phyloP scores from a whole-genome alignment of 441 rosid species.

The Geranium incanum region DNA sequence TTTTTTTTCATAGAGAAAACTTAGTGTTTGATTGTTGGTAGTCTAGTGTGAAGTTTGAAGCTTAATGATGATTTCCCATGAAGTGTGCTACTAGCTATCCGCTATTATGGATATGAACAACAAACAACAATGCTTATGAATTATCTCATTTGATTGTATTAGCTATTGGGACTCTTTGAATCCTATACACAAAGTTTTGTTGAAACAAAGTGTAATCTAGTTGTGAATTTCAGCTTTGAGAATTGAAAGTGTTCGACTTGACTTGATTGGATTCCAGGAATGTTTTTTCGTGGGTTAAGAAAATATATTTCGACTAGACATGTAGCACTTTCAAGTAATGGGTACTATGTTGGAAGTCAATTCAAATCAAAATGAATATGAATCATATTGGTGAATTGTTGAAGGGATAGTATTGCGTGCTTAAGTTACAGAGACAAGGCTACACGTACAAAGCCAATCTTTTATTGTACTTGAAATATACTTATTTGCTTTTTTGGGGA shows the following conservation, averaged over 20 bases:
- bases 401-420: not conserved
- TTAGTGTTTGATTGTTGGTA: no score
- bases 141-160: no score
- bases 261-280: not conserved
- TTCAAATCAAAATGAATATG: not conserved
- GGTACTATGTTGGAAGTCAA: not conserved
- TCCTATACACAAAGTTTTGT: not conserved
- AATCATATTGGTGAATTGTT: not conserved
- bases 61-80: no score
- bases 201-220: not conserved
- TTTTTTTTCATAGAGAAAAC: no score
- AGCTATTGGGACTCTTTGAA: no score
- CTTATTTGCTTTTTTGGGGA: conserved; percentile 1
- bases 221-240: not conserved
- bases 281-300: not conserved
- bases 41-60: no score
- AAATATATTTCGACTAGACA: not conserved
- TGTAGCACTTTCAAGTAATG: not conserved
- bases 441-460: not conserved
- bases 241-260: not conserved
- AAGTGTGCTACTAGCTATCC: no score
- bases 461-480: not conserved
- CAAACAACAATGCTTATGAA: no score
- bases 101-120: no score
- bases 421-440: not conserved